Evolutionary conservation across 345 rosid species (phyloP), one percentile per base, ranked within the genome.

Genomic region (Gossypium stocksii): DNA sequence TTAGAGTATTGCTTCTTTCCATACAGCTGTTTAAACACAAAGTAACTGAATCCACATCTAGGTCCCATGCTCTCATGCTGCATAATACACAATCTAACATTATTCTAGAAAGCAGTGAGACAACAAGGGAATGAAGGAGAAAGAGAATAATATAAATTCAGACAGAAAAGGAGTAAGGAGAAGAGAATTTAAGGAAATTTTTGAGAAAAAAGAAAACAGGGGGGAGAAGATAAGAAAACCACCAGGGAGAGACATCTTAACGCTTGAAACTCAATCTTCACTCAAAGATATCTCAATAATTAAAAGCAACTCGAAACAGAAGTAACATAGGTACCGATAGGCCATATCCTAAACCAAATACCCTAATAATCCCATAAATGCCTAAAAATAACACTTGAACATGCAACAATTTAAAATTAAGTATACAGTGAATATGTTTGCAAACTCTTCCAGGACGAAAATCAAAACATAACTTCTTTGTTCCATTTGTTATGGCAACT

Each of bases 11-110:
- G 94, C 80, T 81, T 88, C 81, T 78, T 90, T 72, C 78, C 77
- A 62, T 85, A 84, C 52, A 95, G 78, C 80, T 91, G 94, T 71
- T 90, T 80, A 79, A 93, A 93, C 72, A 93, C 99, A 79, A 85
- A 95, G 81, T 89, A 89, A 79, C 94, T 87, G 87, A 95, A 95
- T 70, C 99, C 99, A 81, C 94, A 89, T 72, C 83, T 90, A 59
- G 97, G 97, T 66, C 97, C 99, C 88, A 88, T 77, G 85, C 97
- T 86, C 66, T 95, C 97, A 51, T 77, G 89, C 99, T 95, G 92
- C 83, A 81, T 9, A 60, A 78, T 6, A 58, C 54, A 23, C 54
- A 66, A 78, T 43, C 2, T 71, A 25, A 75, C 49, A 34, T 59
- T 60, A 51, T 8, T 16, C 29, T n/a, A 74, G 52, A 67, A 76